A percentile compares a stretch with the other conserved stretches of the same genome.
phyloP scores from a whole-genome alignment of 495 filamentous ascomycete genomes.

The Hypoxylon lenormandii region DNA sequence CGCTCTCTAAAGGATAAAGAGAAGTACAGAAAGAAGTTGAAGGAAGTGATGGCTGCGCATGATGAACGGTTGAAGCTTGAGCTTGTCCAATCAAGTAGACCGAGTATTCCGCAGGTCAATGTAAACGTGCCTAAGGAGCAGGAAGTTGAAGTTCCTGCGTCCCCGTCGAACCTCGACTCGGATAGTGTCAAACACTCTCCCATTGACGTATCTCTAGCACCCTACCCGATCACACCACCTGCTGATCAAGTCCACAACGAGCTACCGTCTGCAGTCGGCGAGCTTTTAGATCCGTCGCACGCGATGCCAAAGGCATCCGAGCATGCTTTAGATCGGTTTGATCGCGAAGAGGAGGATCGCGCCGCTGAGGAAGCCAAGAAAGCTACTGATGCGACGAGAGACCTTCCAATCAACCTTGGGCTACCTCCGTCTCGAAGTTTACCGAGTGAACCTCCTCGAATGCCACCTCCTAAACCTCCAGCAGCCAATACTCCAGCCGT shows the following conservation, averaged over 20 bases:
- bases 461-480: conserved; percentile 59
- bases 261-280: conserved; percentile 52
- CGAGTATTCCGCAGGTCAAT: conserved; percentile 37
- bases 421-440: conserved; percentile 63
- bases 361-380: conserved; percentile 58
- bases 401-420: conserved; percentile 59
- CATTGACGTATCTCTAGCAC: conserved; percentile 65
- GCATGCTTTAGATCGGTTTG: conserved; percentile 65
- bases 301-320: conserved; percentile 66
- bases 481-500: conserved; percentile 58
- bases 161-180: conserved; percentile 58
- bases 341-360: conserved; percentile 62
- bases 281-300: conserved; percentile 63
- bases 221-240: conserved; percentile 69
- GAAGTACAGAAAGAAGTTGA: conserved; percentile 87
- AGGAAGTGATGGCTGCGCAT: conserved; percentile 69
- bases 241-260: conserved; percentile 52
- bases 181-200: conserved; percentile 62
- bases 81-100: conserved; percentile 4
- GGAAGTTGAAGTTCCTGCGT: conserved; percentile 54
- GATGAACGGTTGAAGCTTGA: conserved; percentile 45
- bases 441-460: conserved; percentile 59
- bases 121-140: conserved; percentile 49
- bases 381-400: conserved; percentile 54
- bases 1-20: conserved; percentile 94